Conservation (phyloP, 495 filamentous ascomycete genomes). For the Melanomma pulvis-pyrius region DNA sequence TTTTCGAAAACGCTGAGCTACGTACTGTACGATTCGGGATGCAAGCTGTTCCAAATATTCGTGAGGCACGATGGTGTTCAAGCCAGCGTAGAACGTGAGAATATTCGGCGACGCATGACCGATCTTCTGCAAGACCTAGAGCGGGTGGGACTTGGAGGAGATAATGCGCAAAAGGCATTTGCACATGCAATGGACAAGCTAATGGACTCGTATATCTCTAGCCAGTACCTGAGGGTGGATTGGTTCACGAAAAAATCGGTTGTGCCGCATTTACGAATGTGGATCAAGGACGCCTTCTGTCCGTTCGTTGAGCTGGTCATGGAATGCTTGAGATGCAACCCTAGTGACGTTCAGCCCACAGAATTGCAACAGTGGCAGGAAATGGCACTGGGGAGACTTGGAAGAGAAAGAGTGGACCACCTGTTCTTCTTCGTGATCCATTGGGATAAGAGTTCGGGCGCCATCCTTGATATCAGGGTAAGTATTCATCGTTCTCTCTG, state of each 20-base stretch:
- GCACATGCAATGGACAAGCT: constrained; percentile 54
- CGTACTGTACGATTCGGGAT: constrained; percentile 36
- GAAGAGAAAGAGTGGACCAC: constrained; percentile 74
- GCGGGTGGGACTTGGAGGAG: constrained; percentile 72
- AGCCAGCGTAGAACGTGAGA: constrained; percentile 1
- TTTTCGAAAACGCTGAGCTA: constrained; percentile 39
- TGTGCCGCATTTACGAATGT: constrained; percentile 63
- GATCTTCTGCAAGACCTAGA: constrained; percentile 52
- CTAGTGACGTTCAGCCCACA: neutral
- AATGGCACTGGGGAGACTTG: constrained; percentile 76
- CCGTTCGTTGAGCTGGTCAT: constrained; percentile 35
- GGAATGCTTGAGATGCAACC: constrained; percentile 30
- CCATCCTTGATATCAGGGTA: constrained; percentile 75
- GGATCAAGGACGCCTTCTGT: constrained; percentile 38
- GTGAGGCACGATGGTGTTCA: constrained; percentile 13
- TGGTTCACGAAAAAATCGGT: constrained; percentile 51
- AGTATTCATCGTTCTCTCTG: constrained; percentile 39
- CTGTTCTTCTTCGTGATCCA: constrained; percentile 86
- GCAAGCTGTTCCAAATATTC: constrained; percentile 33
- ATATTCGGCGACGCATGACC: constrained; percentile 18
- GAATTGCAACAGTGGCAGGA: constrained; percentile 66
- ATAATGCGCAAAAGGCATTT: constrained; percentile 74
- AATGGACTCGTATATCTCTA: constrained; percentile 36
- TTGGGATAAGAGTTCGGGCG: constrained; percentile 76
- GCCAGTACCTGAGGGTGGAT: constrained; percentile 43